Conservation (phyloP, 352 stramenopile genomes). For the Phytophthora fragariaefolia region DNA sequence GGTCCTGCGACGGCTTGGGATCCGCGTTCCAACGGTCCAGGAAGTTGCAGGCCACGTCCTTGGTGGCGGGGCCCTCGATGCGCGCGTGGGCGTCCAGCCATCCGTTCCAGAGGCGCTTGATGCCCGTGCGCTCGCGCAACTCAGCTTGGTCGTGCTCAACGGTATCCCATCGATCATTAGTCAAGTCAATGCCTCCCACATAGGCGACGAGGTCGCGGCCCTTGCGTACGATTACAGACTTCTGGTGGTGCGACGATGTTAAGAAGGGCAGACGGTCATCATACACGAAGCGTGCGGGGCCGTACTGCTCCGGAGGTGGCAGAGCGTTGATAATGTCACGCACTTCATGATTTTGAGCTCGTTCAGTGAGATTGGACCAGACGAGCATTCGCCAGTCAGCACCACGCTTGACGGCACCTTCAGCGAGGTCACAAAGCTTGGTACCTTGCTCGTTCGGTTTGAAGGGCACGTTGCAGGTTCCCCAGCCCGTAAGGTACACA, state of each 20-base stretch:
- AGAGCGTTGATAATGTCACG: conserved; percentile 62
- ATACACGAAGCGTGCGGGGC: conserved; percentile 54
- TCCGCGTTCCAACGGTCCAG: conserved; percentile 66
- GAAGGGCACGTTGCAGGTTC: conserved; percentile 61
- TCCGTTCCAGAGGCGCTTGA: conserved; percentile 51
- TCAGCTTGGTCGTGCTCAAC: conserved; percentile 55
- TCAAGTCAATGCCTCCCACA: conserved; percentile 64
- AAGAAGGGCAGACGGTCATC: conserved; percentile 67
- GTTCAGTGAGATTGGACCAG: conserved; percentile 71
- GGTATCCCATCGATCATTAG: conserved; percentile 68
- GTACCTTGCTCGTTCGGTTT: conserved; percentile 41
- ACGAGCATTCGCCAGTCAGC: conserved; percentile 62
- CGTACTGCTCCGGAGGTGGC: conserved; percentile 35
- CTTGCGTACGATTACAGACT: conserved; percentile 63
- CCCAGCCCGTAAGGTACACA: conserved; percentile 65
- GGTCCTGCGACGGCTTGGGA: conserved; percentile 40
- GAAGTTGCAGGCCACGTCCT: conserved; percentile 74
- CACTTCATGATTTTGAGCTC: conserved; percentile 58
- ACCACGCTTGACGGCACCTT: conserved; percentile 41
- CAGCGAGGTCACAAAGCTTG: conserved; percentile 44
- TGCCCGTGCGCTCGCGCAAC: conserved; percentile 45
- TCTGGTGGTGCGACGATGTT: conserved; percentile 75
- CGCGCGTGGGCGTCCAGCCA: conserved; percentile 69
- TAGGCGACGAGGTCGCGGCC: conserved; percentile 48
- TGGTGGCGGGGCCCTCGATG: conserved; percentile 49